phyloP scores from a whole-genome alignment of 2,329 filamentous ascomycete genomes.

The Botrytis paeoniae region DNA sequence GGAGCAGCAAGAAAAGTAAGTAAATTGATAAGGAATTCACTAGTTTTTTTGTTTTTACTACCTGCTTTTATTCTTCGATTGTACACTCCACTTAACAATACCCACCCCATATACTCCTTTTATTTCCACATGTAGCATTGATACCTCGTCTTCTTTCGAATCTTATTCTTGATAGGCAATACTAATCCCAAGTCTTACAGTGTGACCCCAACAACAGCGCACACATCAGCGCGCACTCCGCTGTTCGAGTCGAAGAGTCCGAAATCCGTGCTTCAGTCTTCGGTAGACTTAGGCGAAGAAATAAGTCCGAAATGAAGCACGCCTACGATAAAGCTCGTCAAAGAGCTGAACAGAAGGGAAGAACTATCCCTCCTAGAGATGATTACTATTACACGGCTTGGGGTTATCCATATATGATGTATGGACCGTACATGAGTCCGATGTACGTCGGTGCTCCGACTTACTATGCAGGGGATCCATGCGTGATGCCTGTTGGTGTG shows the following conservation, averaged over 20 bases:
- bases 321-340: conserved; percentile 55
- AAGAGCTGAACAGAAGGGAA: conserved; percentile 50
- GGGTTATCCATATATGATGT: conserved; percentile 52
- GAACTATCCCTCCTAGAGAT: conserved; percentile 47
- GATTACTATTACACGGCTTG: conserved; percentile 45
- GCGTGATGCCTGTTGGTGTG: conserved; percentile 36
- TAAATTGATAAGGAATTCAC: neutral
- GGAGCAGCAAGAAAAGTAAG: conserved; percentile 43
- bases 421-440: conserved; percentile 45
- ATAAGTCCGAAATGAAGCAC: conserved; percentile 46
- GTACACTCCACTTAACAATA: neutral
- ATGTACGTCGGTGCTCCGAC: conserved; percentile 42
- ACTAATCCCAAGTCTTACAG: neutral
- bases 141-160: neutral
- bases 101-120: neutral
- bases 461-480: conserved; percentile 48
- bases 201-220: conserved; percentile 57
- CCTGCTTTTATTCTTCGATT: neutral
- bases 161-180: neutral
- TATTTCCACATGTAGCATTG: neutral
- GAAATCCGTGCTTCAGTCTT: conserved; percentile 30
- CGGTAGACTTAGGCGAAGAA: conserved; percentile 32
- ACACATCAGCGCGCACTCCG: conserved; percentile 73
- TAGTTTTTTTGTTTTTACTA: neutral
- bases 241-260: conserved; percentile 46